These are phyloP conservation scores for Neofusicoccum sp. DNA, from an alignment of 2,329 filamentous ascomycete species.

Conservation along the genomic window DNA sequence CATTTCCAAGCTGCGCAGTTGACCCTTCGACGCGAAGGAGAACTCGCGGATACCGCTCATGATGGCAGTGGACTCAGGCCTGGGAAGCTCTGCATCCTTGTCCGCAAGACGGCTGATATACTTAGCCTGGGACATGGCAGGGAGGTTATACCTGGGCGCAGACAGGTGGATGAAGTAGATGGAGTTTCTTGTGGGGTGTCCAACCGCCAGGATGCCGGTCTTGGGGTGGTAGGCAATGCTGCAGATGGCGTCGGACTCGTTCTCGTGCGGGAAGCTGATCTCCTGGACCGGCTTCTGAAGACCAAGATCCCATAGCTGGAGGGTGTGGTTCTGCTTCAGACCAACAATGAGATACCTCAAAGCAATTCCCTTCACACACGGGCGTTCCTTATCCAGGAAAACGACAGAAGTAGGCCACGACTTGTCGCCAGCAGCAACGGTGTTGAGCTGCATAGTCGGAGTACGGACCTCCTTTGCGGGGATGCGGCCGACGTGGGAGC, in stretches of 20 bases:
- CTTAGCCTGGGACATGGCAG: slow-evolving; percentile 77
- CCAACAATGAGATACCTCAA: slow-evolving; percentile 94
- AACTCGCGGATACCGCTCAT: slow-evolving; percentile 96
- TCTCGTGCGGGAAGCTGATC: slow-evolving; percentile 91
- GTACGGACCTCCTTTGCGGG: slow-evolving; percentile 72
- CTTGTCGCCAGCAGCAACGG: slow-evolving; percentile 84
- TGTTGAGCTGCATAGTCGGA: slow-evolving; percentile 81
- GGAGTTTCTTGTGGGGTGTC: slow-evolving; percentile 94
- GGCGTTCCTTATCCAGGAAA: slow-evolving; percentile 92
- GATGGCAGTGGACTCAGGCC: slow-evolving; percentile 91
- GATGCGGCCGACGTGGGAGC: slow-evolving; percentile 19
- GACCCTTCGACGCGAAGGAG: slow-evolving; percentile 81
- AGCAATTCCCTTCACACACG: slow-evolving; percentile 85
- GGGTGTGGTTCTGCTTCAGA: slow-evolving; percentile 97
- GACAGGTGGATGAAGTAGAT: slow-evolving; percentile 97
- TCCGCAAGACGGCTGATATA: slow-evolving; percentile 77
- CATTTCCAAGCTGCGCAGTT: slow-evolving; percentile 87
- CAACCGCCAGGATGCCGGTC: slow-evolving; percentile 90
- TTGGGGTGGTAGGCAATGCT: slow-evolving; percentile 91
- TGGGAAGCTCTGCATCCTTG: slow-evolving; percentile 59
- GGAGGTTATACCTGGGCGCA: slow-evolving; percentile 84
- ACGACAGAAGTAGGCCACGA: slow-evolving; percentile 95
- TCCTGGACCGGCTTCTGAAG: slow-evolving; percentile 95
- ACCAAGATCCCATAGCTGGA: slow-evolving; percentile 97
- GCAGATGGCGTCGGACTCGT: slow-evolving; percentile 96